A percentile compares a stretch with the other conserved stretches of the same genome.
phyloP scores from a whole-genome alignment of 192 early-diverging fungal species.

The Linnemannia hyalina region DNA sequence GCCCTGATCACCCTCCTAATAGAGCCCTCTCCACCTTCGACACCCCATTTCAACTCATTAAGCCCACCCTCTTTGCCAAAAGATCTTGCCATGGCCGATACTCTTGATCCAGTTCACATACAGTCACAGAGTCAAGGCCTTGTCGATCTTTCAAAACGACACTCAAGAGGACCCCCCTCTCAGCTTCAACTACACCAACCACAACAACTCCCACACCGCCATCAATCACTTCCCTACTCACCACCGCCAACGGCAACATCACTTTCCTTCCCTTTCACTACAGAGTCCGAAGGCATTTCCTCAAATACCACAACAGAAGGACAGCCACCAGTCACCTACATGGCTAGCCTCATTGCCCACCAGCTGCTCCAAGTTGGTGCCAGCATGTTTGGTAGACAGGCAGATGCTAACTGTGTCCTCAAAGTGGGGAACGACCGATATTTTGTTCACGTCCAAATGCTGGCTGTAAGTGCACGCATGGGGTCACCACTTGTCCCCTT shows the following conservation, averaged over 20 bases:
- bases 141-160: not conserved
- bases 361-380: conserved; percentile 13
- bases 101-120: not conserved
- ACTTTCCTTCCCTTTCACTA: not conserved
- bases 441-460: conserved; percentile 36
- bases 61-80: not conserved
- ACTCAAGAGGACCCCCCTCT: not conserved
- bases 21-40: not conserved
- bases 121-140: not conserved
- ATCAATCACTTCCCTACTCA: not conserved
- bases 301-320: not conserved
- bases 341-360: conserved; percentile 32
- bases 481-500: not conserved
- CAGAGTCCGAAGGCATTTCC: not conserved
- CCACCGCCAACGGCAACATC: not conserved
- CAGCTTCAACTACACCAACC: not conserved
- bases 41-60: not conserved
- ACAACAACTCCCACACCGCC: not conserved
- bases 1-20: not conserved
- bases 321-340: conserved; percentile 21
- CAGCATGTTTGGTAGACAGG: conserved; percentile 16
- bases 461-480: conserved; percentile 17
- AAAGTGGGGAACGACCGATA: conserved; percentile 15
- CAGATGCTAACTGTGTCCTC: conserved; percentile 30
- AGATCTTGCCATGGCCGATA: not conserved